Conservation (phyloP, 164 flowering plant species). For the Aristolochia fimbriata region DNA sequence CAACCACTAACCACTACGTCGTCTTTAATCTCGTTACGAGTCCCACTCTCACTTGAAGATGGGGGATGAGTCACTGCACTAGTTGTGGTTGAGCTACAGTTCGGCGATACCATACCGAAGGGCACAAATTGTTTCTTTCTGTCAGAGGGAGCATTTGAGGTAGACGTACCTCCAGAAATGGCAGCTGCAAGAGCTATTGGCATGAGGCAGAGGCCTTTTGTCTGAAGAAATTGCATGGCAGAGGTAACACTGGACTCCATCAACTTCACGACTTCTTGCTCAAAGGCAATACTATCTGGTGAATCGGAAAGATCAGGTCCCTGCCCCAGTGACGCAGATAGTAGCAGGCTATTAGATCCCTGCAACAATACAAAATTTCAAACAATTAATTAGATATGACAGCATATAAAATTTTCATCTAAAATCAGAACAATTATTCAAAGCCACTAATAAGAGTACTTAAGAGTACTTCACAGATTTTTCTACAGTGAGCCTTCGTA, state of each 20-base stretch:
- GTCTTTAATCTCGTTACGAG: background rate
- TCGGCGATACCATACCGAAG: constrained; percentile 8
- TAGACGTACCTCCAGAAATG: constrained; percentile 14
- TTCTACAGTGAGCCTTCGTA: background rate
- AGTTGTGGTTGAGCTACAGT: constrained; percentile 2
- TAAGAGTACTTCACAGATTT: background rate
- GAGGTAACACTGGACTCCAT: constrained; percentile 28
- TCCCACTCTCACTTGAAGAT: constrained; percentile 5
- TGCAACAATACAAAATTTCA: background rate
- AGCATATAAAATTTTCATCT: no score
- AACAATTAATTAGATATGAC: background rate
- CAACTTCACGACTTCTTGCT: constrained; percentile 30
- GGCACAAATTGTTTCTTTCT: constrained; percentile 8
- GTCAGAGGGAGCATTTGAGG: constrained; percentile 6
- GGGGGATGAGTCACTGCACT: constrained; percentile 3
- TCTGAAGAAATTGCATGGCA: constrained; percentile 33
- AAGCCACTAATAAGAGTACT: background rate
- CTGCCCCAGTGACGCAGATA: constrained; percentile 17
- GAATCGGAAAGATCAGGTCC: constrained; percentile 14
- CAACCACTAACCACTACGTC: constrained; percentile 6
- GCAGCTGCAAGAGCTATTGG: constrained; percentile 35
- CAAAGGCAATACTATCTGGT: constrained; percentile 19
- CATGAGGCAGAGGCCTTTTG: constrained; percentile 32
- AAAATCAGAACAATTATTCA: background rate
- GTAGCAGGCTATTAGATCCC: constrained; percentile 19